Evolutionary conservation across 1,139 yeast species (phyloP).

Genomic region (Candida neerlandica): DNA sequence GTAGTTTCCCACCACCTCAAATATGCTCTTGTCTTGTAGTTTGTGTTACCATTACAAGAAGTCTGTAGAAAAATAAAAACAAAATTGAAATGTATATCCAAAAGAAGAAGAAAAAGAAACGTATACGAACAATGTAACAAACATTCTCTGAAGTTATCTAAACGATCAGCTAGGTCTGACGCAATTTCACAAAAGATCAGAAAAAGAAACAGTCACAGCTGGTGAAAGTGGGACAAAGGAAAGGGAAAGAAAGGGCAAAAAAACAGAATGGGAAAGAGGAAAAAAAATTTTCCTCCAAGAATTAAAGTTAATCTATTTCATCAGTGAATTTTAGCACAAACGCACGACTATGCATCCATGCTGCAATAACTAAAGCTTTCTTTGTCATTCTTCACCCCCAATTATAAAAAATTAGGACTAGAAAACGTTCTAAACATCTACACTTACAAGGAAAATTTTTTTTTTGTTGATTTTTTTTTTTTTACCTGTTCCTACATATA

Average conservation of each 20-base stretch:
- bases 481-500: background rate
- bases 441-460: background rate
- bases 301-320: conserved; percentile 29
- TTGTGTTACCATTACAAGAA: background rate
- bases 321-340: conserved; percentile 18
- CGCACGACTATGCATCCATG: conserved; percentile 12
- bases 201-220: background rate
- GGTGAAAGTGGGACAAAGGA: background rate
- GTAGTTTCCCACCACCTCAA: background rate
- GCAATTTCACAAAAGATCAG: background rate
- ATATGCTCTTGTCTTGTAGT: conserved; percentile 8
- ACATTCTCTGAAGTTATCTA: conserved; percentile 12
- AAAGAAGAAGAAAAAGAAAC: background rate
- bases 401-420: background rate
- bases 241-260: background rate
- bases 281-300: background rate
- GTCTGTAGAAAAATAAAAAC: background rate
- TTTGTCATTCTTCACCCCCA: conserved; percentile 3
- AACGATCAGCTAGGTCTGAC: conserved; percentile 13
- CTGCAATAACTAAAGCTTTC: conserved; percentile 5
- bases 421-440: background rate
- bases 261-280: background rate
- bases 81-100: background rate
- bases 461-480: background rate
- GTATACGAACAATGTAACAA: background rate